Conservation (phyloP, 352 stramenopile genomes). For the Pythium guiyangense region DNA sequence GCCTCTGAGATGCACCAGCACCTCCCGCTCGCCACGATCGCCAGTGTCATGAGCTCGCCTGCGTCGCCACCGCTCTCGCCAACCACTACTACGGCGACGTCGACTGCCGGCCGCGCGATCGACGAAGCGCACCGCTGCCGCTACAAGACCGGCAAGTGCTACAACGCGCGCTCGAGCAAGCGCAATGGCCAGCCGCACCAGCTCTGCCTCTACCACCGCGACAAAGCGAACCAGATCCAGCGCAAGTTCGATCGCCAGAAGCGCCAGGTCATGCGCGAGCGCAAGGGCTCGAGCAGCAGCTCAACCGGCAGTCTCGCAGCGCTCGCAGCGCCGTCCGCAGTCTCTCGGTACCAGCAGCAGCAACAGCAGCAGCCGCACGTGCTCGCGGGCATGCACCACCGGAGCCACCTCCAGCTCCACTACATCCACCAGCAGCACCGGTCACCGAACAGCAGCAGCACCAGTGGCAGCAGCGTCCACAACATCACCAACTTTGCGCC, state of each 20-base stretch:
- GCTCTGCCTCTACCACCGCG: constrained; percentile 83
- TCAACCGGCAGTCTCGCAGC: background rate
- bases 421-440: constrained; percentile 6
- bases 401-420: constrained; percentile 11
- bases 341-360: constrained; percentile 6
- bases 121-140: constrained; percentile 39
- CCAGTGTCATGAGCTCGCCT: constrained; percentile 5
- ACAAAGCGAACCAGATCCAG: constrained; percentile 90
- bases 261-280: constrained; percentile 57
- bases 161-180: constrained; percentile 75
- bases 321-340: background rate
- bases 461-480: constrained; percentile 5
- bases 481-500: constrained; percentile 14
- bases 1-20: constrained; percentile 12
- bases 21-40: constrained; percentile 1
- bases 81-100: background rate
- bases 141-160: constrained; percentile 89
- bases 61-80: background rate
- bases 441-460: background rate
- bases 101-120: background rate
- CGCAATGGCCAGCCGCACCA: constrained; percentile 84
- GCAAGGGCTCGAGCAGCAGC: constrained; percentile 17
- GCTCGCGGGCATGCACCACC: constrained; percentile 20
- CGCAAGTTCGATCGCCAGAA: constrained; percentile 89
- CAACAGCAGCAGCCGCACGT: constrained; percentile 21